A percentile compares a stretch with the other conserved stretches of the same genome.
phyloP scores from a whole-genome alignment of 768 basidiomycete species.

The Postia placenta region DNA sequence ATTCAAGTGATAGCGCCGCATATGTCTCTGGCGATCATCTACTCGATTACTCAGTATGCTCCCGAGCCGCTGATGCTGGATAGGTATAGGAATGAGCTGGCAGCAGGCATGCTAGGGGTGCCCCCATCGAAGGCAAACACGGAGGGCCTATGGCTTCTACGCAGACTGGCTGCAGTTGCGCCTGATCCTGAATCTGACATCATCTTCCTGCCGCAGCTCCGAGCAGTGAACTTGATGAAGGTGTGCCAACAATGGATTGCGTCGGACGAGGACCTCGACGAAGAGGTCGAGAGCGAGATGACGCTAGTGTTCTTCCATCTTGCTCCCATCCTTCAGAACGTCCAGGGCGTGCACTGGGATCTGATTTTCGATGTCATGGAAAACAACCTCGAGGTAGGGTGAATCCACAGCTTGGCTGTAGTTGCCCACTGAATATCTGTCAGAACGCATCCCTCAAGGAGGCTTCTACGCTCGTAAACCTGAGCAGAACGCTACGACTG shows the following conservation, averaged over 20 bases:
- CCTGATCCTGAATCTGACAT: slow-evolving; percentile 76
- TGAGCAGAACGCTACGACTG: slow-evolving; percentile 68
- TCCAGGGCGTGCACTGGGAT: slow-evolving; percentile 89
- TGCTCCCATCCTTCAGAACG: slow-evolving; percentile 82
- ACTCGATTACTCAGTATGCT: slow-evolving; percentile 52
- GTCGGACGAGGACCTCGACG: slow-evolving; percentile 55
- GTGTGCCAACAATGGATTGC: slow-evolving; percentile 80
- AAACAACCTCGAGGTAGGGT: slow-evolving; percentile 81
- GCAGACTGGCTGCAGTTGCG: slow-evolving; percentile 64
- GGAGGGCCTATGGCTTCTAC: slow-evolving; percentile 63
- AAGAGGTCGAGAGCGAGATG: slow-evolving; percentile 76
- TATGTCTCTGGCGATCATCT: slow-evolving; percentile 59
- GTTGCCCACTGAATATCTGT: neutral
- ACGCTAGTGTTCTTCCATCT: slow-evolving; percentile 68
- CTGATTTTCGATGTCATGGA: slow-evolving; percentile 87
- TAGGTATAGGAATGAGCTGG: slow-evolving; percentile 85
- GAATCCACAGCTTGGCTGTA: slow-evolving; percentile 15
- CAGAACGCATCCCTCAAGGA: slow-evolving; percentile 62
- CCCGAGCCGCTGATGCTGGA: slow-evolving; percentile 69
- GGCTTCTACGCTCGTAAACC: slow-evolving; percentile 45
- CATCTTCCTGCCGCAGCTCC: slow-evolving; percentile 76
- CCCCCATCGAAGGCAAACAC: slow-evolving; percentile 54
- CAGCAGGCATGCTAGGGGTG: slow-evolving; percentile 71
- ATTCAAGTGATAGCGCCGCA: slow-evolving; percentile 48
- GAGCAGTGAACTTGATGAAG: slow-evolving; percentile 85